Percentiles rank a stretch among this genome's conserved stretches.
These are phyloP conservation scores for Saturnispora hagleri DNA, from an alignment of 805 yeast genomes.

Conservation along the genomic window DNA sequence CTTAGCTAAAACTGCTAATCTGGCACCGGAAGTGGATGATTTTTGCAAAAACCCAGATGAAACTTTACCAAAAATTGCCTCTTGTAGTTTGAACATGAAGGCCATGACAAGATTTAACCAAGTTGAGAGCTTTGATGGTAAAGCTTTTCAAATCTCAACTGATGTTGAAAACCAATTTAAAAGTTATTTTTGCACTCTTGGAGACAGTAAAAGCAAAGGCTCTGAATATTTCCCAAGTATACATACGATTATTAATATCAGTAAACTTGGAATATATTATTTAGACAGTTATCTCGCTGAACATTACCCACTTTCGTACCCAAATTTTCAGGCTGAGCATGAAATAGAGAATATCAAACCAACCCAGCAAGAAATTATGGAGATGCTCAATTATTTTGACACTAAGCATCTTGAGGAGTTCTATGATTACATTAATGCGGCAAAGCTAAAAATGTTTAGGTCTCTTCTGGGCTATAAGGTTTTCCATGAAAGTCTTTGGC, in stretches of 20 bases:
- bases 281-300: background rate
- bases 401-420: background rate
- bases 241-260: background rate
- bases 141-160: background rate
- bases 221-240: background rate
- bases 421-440: background rate
- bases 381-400: background rate
- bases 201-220: background rate
- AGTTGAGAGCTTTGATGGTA: background rate
- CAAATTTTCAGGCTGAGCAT: background rate
- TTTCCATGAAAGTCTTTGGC: slow-evolving; percentile 3
- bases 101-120: too few species aligned
- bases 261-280: background rate
- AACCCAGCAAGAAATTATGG: background rate
- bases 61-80: background rate
- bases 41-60: too few species aligned
- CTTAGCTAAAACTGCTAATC: background rate
- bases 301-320: background rate
- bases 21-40: background rate
- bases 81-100: background rate
- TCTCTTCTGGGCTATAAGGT: background rate
- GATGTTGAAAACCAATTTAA: background rate
- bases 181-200: background rate
- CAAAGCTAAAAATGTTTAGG: slow-evolving; percentile 1
- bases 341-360: background rate